These are phyloP conservation scores for Talaromyces nanjingensis DNA, from an alignment of 495 filamentous ascomycete species.

Conservation along the genomic window DNA sequence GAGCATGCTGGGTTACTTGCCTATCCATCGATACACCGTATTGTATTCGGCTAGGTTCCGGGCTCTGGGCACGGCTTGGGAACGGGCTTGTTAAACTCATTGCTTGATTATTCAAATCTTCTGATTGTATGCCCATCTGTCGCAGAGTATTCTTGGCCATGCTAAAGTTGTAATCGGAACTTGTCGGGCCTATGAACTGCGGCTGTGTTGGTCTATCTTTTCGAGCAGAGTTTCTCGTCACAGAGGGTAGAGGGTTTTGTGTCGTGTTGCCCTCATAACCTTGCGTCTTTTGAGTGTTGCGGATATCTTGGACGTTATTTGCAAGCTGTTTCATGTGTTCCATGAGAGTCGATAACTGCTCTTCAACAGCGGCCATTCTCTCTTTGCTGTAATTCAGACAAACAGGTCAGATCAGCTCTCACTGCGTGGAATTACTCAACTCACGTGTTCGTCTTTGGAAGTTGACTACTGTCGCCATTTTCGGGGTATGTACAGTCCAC, in stretches of 20 bases:
- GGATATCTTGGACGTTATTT: background rate
- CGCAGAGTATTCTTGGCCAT: slow-evolving; percentile 3
- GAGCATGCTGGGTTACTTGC: slow-evolving; percentile 61
- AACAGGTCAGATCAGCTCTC: background rate
- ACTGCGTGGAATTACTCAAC: background rate
- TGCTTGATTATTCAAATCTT: background rate
- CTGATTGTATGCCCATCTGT: background rate
- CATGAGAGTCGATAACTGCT: background rate
- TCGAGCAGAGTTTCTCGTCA: background rate
- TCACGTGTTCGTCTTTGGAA: background rate
- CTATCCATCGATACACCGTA: slow-evolving; percentile 50
- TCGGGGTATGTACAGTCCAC: background rate
- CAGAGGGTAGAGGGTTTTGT: background rate
- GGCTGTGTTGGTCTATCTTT: background rate
- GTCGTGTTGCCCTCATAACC: background rate
- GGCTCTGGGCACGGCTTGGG: background rate
- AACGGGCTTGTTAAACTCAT: background rate
- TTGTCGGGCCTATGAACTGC: slow-evolving; percentile 34
- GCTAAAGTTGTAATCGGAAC: slow-evolving; percentile 33
- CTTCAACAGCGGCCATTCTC: background rate
- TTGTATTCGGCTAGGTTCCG: slow-evolving; percentile 37
- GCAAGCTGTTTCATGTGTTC: background rate
- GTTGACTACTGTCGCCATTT: background rate
- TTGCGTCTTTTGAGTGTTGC: background rate
- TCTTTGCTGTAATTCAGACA: background rate